Conservation (phyloP, 371 early-diverging fungal genomes). For the Mucor plumbeus region DNA sequence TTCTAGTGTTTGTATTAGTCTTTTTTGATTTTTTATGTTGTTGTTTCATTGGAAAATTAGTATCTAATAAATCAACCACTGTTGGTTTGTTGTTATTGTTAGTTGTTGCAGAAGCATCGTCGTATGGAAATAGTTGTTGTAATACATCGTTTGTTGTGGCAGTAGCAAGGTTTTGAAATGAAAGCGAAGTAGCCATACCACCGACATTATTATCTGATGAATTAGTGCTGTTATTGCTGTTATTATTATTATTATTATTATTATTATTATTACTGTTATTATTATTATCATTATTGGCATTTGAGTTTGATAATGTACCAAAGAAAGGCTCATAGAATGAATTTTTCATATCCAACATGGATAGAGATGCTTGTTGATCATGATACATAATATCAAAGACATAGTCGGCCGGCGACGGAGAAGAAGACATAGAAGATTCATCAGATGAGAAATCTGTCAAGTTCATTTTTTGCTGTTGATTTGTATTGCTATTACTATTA, state of each 20-base stretch:
- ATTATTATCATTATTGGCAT: not conserved
- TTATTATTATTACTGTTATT: not conserved
- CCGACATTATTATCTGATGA: not conserved
- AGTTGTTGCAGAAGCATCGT: not conserved
- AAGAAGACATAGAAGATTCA: conserved; percentile 54
- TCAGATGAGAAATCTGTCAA: conserved; percentile 38
- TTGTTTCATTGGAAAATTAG: not conserved
- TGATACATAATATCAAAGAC: conserved; percentile 54
- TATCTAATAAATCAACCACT: conserved; percentile 8
- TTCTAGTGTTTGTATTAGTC: not conserved
- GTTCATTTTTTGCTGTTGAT: not conserved
- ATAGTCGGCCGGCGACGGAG: conserved; percentile 53
- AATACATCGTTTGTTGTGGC: conserved; percentile 20
- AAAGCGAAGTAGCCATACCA: conserved; percentile 17
- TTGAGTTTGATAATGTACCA: not conserved
- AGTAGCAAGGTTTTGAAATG: conserved; percentile 19
- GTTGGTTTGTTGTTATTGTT: not conserved
- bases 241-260: not conserved
- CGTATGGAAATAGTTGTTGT: conserved; percentile 19
- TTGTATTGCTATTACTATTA: conserved; percentile 11
- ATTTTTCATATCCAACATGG: conserved; percentile 36
- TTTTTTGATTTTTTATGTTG: conserved; percentile 15
- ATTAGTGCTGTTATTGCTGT: not conserved
- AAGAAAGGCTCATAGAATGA: conserved; percentile 35
- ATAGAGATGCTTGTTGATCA: conserved; percentile 28